Base-by-base conservation (phyloP, 2,329 filamentous ascomycete genomes). In the Kalmusia sp. region DNA sequence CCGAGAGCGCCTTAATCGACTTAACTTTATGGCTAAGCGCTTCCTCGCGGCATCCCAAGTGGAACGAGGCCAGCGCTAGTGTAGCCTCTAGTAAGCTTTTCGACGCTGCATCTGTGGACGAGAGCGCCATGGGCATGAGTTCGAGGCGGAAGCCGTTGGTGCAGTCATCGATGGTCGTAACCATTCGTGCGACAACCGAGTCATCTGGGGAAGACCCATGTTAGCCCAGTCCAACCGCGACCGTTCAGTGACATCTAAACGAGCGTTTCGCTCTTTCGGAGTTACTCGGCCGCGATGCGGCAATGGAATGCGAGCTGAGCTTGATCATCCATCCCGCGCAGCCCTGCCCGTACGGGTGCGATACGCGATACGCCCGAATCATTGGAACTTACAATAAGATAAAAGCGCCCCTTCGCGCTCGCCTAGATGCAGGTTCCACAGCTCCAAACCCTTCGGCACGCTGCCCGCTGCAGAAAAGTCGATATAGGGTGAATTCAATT, bases 61-160 rank as follows among this genome's bases (percentile, higher is more conserved):
- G 79, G 49, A 77, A 77, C 3, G 77, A 76, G 9, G 78, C 70
- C 39, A 81, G 65, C 8, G 79, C 78, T 31, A 80, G 64, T 52
- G 79, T 81, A 21, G 78, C 77, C 48, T 79, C 74, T 39, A 75
- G 70, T 17, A 81, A 69, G 22, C 76, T 77, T 12, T 65, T 55
- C 2, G 76, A 73, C 25, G 53, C 39, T 14, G 75, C 69, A 25
- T 73, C 73, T 4, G 63, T 57, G 14, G 55, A 65, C 1, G 72
- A 65, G 3, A 82, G 58, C 1, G 78, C 79, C 76, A 80, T 79
- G 28, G 78, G 79, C 1, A 82, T 63, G 4, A 82, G 62, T 51
- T 78, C 71, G 28, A 74, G 70, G 30, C 76, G 76, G 55, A 82
- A 82, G 7, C 79, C 79, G 57, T 81, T 81, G 2, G 61, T 61